Evolutionary conservation across 495 filamentous ascomycete genomes (phyloP).

Genomic region (Lepidopterella palustris): DNA sequence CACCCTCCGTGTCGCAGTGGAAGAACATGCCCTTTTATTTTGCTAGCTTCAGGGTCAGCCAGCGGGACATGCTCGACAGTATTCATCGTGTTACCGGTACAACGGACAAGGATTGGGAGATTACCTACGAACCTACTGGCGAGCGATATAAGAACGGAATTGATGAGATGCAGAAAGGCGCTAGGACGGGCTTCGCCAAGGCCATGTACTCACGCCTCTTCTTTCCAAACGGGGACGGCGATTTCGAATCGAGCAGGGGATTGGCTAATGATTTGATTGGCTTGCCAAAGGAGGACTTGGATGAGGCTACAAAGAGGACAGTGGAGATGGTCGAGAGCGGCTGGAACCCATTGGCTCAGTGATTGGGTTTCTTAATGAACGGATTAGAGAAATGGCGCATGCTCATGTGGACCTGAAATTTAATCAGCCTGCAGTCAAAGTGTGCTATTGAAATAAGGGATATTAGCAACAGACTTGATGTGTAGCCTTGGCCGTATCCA

Average conservation of each 20-base stretch:
- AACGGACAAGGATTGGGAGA: slow-evolving; percentile 50
- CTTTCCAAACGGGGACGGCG: slow-evolving; percentile 40
- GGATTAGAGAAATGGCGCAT: too few relatives aligned
- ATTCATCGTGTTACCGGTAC: slow-evolving; percentile 49
- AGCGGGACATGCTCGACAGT: slow-evolving; percentile 44
- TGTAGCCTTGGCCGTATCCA: too few relatives aligned
- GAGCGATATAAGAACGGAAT: slow-evolving; percentile 43
- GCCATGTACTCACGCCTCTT: slow-evolving; percentile 50
- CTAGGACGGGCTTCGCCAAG: slow-evolving; percentile 44
- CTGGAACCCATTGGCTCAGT: not conserved
- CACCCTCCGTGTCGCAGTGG: slow-evolving; percentile 29
- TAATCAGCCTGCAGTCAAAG: too few relatives aligned
- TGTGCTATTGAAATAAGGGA: too few relatives aligned
- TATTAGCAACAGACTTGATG: too few relatives aligned
- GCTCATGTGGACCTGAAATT: too few relatives aligned
- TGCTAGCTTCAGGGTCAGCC: slow-evolving; percentile 40
- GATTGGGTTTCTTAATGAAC: too few relatives aligned
- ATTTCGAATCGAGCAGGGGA: slow-evolving; percentile 37
- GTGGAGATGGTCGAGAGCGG: slow-evolving; percentile 25
- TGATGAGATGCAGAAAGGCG: slow-evolving; percentile 39
- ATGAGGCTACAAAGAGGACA: slow-evolving; percentile 45
- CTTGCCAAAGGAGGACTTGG: slow-evolving; percentile 53
- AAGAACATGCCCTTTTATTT: slow-evolving; percentile 39
- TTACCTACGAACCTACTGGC: slow-evolving; percentile 38
- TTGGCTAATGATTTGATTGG: slow-evolving; percentile 49